Evolutionary conservation across 495 filamentous ascomycete genomes (phyloP).

Genomic region (Aspergillus conjunctus): DNA sequence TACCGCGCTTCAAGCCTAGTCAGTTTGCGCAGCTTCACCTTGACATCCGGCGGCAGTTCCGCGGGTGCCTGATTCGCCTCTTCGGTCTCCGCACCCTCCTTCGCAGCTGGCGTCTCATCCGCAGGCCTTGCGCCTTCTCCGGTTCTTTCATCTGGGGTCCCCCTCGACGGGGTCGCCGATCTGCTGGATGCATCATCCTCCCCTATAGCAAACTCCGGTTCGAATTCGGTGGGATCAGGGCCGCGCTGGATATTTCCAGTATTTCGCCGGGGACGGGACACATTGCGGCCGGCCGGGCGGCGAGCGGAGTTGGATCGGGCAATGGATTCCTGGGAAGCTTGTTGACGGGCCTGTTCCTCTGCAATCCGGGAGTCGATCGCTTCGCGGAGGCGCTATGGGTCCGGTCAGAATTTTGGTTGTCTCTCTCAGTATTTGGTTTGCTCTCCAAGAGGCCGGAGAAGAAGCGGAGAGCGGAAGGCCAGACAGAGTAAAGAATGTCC

Average conservation of each 20-base stretch:
- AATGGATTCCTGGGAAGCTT: constrained; percentile 52
- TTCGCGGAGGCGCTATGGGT: constrained; percentile 73
- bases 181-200: constrained; percentile 67
- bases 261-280: constrained; percentile 51
- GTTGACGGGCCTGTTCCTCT: constrained; percentile 83
- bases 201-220: constrained; percentile 78
- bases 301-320: constrained; percentile 53
- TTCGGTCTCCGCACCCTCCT: constrained; percentile 23
- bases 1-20: constrained; percentile 88
- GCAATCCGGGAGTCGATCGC: constrained; percentile 84
- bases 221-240: constrained; percentile 83
- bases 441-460: not conserved
- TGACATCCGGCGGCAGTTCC: constrained; percentile 77
- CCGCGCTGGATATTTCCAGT: constrained; percentile 54
- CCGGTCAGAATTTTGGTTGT: not conserved
- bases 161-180: constrained; percentile 53
- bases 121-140: constrained; percentile 28
- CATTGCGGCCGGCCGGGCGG: constrained; percentile 50
- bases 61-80: constrained; percentile 32
- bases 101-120: constrained; percentile 28
- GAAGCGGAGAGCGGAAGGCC: constrained; percentile 2
- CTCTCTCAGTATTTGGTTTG: not conserved
- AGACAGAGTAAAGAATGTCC: constrained; percentile 10
- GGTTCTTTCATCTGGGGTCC: constrained; percentile 32
- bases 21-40: constrained; percentile 66